Conservation (phyloP, 768 basidiomycete genomes). For the Kwoniella heveanensis region DNA sequence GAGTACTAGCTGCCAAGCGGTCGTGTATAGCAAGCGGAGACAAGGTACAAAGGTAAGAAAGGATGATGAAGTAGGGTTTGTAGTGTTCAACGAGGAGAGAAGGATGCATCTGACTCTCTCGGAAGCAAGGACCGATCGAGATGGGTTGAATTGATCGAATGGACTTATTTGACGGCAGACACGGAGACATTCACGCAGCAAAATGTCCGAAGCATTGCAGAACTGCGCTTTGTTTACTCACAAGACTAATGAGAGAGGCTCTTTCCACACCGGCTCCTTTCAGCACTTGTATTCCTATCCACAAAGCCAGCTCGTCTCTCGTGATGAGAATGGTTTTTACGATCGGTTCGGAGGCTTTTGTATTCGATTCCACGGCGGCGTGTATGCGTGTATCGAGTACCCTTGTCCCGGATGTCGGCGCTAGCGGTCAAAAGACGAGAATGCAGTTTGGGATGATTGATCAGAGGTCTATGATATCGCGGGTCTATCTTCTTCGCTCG, state of each 20-base stretch:
- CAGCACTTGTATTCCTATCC: neutral
- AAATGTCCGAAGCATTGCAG: neutral
- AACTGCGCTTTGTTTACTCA: neutral
- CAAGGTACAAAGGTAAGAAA: neutral
- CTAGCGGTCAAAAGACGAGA: no score
- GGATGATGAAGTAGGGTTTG: no score
- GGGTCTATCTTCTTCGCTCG: no score
- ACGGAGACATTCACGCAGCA: neutral
- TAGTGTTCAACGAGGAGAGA: no score
- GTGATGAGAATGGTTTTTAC: neutral
- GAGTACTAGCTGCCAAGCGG: no score
- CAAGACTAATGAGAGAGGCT: neutral
- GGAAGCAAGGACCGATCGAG: neutral
- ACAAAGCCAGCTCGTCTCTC: no score
- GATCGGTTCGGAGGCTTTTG: neutral
- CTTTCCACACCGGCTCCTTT: neutral
- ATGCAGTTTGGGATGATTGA: no score
- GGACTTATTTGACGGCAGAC: neutral
- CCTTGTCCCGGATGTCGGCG: no score
- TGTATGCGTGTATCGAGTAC: neutral
- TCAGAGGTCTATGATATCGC: no score
- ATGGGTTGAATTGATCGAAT: no score
- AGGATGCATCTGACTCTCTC: neutral
- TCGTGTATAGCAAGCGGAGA: neutral
- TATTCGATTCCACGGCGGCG: neutral